Conservation (phyloP, 2,329 filamentous ascomycete genomes). For the Botryosphaeria dothidea region DNA sequence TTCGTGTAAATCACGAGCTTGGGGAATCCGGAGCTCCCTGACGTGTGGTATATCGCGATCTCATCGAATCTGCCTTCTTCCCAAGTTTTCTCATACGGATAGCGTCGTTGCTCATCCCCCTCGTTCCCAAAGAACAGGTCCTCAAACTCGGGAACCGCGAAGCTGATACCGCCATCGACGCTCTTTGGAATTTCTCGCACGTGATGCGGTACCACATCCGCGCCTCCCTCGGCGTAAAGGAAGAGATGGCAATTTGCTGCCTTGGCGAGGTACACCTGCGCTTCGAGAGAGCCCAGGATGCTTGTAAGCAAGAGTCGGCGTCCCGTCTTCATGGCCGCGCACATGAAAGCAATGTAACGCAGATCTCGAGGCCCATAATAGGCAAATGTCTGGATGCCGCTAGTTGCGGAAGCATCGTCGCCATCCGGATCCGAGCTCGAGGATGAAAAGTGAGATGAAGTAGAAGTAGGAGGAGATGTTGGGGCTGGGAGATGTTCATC, state of each 20-base stretch:
- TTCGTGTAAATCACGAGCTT: constrained; percentile 23
- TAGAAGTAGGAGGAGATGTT: not conserved
- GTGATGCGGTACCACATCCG: constrained; percentile 12
- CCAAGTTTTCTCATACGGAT: constrained; percentile 25
- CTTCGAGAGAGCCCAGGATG: not conserved
- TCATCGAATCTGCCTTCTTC: constrained; percentile 27
- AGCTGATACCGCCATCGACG: not conserved
- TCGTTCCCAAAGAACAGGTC: not conserved
- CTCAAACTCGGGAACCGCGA: not conserved
- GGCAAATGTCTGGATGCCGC: not conserved
- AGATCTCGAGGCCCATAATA: constrained; percentile 23
- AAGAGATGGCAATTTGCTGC: constrained; percentile 18
- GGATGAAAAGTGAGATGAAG: not conserved
- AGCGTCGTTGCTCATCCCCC: constrained; percentile 21
- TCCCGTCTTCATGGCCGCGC: constrained; percentile 20
- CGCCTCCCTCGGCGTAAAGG: constrained; percentile 13
- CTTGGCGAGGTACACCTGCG: constrained; percentile 17
- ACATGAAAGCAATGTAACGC: constrained; percentile 22
- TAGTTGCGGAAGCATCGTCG: not conserved
- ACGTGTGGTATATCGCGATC: constrained; percentile 37
- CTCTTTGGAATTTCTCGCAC: constrained; percentile 12
- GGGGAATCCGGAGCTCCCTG: constrained; percentile 31
- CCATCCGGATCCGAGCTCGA: not conserved
- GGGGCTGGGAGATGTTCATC: not conserved
- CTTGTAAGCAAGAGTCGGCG: constrained; percentile 19